A percentile compares a stretch with the other conserved stretches of the same genome.
These are phyloP conservation scores for Paramecium octaurelia DNA, from an alignment of 73 alveolate genomes.

Conservation along the genomic window DNA sequence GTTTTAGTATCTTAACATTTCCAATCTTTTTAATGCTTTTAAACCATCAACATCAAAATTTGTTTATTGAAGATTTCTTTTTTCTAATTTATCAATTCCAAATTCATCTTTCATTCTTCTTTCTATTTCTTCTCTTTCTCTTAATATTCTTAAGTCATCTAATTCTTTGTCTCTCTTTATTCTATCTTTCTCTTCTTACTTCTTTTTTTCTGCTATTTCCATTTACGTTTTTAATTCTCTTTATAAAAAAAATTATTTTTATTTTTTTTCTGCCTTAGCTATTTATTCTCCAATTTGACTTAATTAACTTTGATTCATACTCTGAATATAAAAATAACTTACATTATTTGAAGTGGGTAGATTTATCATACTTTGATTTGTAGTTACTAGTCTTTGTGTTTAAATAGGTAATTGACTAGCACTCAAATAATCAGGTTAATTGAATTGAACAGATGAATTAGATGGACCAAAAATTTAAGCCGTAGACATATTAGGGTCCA, in stretches of 20 bases:
- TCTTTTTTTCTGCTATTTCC: background rate
- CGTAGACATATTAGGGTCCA: background rate
- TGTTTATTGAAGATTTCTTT: slow-evolving; percentile 3
- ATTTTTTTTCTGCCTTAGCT: background rate
- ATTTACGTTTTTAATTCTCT: background rate
- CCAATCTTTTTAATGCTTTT: background rate
- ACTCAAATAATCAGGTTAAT: background rate
- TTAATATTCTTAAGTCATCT: slow-evolving; percentile 23
- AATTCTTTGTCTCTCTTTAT: slow-evolving; percentile 4
- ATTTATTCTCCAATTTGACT: background rate
- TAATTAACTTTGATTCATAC: background rate
- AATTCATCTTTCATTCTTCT: slow-evolving; percentile 36
- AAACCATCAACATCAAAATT: slow-evolving; percentile 24
- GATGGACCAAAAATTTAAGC: background rate
- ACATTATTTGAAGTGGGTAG: background rate
- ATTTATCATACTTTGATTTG: background rate
- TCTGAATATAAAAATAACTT: background rate
- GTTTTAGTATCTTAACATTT: background rate
- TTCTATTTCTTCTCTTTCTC: background rate
- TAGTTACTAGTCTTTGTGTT: background rate
- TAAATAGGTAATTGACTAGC: background rate
- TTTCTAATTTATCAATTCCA: background rate
- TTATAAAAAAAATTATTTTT: background rate
- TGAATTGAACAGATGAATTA: background rate
- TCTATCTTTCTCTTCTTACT: background rate